Conservation (phyloP, 371 early-diverging fungal species). For the Mortierella sp. region DNA sequence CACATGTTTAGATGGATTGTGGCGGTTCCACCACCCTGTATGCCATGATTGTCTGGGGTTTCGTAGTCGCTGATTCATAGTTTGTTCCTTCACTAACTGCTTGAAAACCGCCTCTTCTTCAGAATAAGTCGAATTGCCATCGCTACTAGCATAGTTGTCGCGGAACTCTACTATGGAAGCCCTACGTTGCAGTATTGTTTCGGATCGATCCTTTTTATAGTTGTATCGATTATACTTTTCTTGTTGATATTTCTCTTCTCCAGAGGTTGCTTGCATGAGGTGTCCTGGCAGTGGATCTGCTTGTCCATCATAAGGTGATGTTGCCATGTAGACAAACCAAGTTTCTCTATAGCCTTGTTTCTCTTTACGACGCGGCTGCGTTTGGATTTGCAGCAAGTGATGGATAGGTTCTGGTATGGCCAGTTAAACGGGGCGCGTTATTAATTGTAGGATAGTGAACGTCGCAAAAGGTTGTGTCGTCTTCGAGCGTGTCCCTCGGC, state of each 20-base stretch:
- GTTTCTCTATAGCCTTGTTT: background rate
- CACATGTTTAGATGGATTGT: background rate
- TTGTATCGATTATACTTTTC: background rate
- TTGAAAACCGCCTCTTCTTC: conserved; percentile 9
- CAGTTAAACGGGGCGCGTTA: too few species aligned
- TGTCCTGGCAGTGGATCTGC: background rate
- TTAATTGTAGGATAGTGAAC: too few species aligned
- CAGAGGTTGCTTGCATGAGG: background rate
- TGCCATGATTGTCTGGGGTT: background rate
- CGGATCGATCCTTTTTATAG: background rate
- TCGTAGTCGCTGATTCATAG: background rate
- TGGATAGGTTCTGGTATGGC: too few species aligned
- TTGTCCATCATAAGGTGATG: background rate
- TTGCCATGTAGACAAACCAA: background rate
- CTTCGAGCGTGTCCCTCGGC: too few species aligned
- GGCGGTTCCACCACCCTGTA: background rate
- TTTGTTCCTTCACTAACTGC: background rate
- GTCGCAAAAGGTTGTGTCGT: too few species aligned
- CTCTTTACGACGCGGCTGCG: too few species aligned
- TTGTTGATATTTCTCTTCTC: background rate
- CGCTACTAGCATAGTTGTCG: background rate
- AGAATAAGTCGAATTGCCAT: background rate
- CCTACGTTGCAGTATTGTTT: background rate
- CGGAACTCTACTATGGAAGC: background rate
- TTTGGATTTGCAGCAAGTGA: too few species aligned